These are phyloP conservation scores for Aspergillus olivimuriae DNA, from an alignment of 495 filamentous ascomycete genomes.

Conservation along the genomic window DNA sequence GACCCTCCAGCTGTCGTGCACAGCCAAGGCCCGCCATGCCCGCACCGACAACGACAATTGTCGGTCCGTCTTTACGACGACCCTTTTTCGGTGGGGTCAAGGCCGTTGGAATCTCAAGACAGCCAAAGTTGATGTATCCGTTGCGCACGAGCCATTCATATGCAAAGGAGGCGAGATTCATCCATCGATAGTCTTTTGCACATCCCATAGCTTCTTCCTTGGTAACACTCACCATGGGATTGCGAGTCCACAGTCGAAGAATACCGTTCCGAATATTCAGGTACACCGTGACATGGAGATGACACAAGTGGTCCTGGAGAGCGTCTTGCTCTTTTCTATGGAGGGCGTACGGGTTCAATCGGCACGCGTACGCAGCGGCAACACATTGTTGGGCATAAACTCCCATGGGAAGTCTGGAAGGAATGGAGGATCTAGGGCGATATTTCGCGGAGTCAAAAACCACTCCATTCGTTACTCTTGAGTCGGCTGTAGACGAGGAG, in stretches of 20 bases:
- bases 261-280: constrained; percentile 96
- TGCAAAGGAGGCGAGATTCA: constrained; percentile 78
- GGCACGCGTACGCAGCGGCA: constrained; percentile 77
- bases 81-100: constrained; percentile 34
- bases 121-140: constrained; percentile 97
- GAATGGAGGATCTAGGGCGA: constrained; percentile 72
- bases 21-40: constrained; percentile 90
- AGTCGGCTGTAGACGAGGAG: constrained; percentile 10
- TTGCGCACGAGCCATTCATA: constrained; percentile 87
- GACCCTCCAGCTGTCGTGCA: constrained; percentile 80
- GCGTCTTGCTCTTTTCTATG: constrained; percentile 80
- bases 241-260: constrained; percentile 81
- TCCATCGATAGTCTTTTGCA: constrained; percentile 86
- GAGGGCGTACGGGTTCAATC: constrained; percentile 82
- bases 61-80: constrained; percentile 46
- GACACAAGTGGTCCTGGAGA: constrained; percentile 73
- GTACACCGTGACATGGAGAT: constrained; percentile 89
- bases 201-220: constrained; percentile 88
- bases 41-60: constrained; percentile 84
- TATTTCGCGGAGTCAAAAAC: constrained; percentile 27
- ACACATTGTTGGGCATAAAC: constrained; percentile 87
- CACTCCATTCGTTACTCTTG: constrained; percentile 9
- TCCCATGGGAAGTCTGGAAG: constrained; percentile 58
- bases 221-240: constrained; percentile 81
- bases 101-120: constrained; percentile 57